phyloP scores from a whole-genome alignment of 2,329 filamentous ascomycete genomes.

The Pseudogymnoascus sp. region DNA sequence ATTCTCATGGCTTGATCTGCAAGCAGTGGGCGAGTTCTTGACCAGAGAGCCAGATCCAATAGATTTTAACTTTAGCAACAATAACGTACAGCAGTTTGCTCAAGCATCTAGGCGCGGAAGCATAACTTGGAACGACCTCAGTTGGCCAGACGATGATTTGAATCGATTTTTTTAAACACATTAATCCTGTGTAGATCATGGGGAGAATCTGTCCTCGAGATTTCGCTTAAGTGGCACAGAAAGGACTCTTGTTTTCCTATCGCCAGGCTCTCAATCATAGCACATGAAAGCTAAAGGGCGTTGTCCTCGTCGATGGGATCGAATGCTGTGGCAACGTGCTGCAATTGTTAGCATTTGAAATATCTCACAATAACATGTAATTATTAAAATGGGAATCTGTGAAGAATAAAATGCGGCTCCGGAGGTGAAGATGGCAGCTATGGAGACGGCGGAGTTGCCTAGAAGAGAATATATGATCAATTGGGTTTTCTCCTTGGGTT shows the following conservation, averaged over 20 bases:
- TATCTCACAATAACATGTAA: neutral
- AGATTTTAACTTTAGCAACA: constrained; percentile 17
- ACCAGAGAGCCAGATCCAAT: constrained; percentile 32
- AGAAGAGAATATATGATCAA: neutral
- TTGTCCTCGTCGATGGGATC: neutral
- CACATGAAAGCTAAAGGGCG: neutral
- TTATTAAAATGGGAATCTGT: neutral
- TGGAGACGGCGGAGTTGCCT: neutral
- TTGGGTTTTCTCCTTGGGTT: neutral
- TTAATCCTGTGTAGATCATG: neutral
- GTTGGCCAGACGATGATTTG: neutral
- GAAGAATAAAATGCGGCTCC: neutral
- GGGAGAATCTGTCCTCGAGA: neutral
- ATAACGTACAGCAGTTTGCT: neutral
- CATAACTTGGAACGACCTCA: neutral
- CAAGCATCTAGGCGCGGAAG: neutral
- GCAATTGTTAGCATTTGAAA: neutral
- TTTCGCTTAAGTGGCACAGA: neutral
- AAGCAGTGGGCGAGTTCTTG: constrained; percentile 51
- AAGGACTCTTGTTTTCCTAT: neutral
- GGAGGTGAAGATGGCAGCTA: neutral
- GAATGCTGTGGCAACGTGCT: neutral
- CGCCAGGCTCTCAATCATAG: neutral
- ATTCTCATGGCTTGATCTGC: constrained; percentile 55
- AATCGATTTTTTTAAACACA: neutral